Conservation (phyloP, 768 basidiomycete species). For the Lentinula detonsa region DNA sequence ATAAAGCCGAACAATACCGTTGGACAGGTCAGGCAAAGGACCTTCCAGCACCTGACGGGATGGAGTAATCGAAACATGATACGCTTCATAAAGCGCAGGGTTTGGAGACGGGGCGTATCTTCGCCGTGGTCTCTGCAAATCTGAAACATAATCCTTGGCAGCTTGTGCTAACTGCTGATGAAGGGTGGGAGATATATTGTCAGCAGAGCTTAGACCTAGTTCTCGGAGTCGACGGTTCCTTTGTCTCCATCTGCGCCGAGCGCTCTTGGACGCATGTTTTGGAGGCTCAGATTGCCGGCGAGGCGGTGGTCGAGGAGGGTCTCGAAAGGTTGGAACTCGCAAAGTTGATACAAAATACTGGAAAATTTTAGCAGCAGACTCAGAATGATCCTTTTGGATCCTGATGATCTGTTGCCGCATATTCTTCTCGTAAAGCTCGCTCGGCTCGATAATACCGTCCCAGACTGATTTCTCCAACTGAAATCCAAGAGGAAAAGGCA, state of each 20-base stretch:
- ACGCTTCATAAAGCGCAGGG: constrained; percentile 1
- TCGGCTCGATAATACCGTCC: not conserved
- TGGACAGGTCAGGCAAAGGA: constrained; percentile 3
- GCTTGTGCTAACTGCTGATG: not conserved
- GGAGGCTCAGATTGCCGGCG: not conserved
- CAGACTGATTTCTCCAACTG: constrained; percentile 4
- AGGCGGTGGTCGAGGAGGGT: not conserved
- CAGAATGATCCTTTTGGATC: not conserved
- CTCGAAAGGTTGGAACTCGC: not conserved
- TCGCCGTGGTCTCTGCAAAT: not conserved
- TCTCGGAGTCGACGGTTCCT: not conserved
- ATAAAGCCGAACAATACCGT: constrained; percentile 1
- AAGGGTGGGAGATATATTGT: not conserved
- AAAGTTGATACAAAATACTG: constrained; percentile 1
- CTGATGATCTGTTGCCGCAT: not conserved
- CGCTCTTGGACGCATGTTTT: not conserved
- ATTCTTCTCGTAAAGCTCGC: not conserved
- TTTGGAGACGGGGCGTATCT: not conserved
- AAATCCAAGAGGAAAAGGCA: not conserved
- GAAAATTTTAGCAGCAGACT: not conserved
- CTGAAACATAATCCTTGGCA: not conserved
- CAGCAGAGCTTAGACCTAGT: not conserved
- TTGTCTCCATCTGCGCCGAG: not conserved
- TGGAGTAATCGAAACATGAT: constrained; percentile 1
- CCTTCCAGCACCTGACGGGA: constrained; percentile 2